phyloP scores from a whole-genome alignment of 345 rosid genomes.

The Gossypium herbaceum region DNA sequence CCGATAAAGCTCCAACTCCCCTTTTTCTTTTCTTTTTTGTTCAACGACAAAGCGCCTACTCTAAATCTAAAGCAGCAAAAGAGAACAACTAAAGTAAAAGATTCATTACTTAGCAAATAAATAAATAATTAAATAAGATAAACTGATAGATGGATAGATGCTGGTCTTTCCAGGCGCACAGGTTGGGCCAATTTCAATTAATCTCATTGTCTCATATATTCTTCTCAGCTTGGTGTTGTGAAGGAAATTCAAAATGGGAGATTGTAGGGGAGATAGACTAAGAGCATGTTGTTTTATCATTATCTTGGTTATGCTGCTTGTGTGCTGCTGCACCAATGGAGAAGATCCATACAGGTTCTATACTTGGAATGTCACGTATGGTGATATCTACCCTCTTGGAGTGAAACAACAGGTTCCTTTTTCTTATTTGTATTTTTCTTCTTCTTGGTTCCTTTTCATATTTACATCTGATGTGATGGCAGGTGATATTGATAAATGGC shows the following conservation, averaged over 20 bases:
- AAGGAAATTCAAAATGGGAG: background rate
- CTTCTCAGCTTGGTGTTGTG: background rate
- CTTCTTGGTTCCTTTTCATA: background rate
- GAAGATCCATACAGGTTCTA: conserved; percentile 64
- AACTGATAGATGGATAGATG: background rate
- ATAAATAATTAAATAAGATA: background rate
- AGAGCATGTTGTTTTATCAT: conserved; percentile 5
- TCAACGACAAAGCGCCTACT: conserved; percentile 10
- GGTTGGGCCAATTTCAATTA: background rate
- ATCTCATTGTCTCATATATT: background rate
- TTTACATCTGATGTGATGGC: conserved; percentile 22
- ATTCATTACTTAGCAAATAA: background rate
- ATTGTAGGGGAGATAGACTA: background rate
- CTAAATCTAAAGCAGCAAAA: conserved; percentile 15
- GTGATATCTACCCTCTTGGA: conserved; percentile 67
- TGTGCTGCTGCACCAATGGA: conserved; percentile 27
- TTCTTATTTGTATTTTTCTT: background rate
- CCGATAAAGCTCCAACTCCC: conserved; percentile 10
- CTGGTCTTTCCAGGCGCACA: background rate
- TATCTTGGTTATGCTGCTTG: conserved; percentile 9
- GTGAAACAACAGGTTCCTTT: conserved; percentile 51
- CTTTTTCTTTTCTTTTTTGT: too few relatives aligned
- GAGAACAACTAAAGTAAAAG: conserved; percentile 4
- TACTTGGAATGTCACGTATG: conserved; percentile 64
- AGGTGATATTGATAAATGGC: conserved; percentile 90